Conservation (phyloP, 1,139 yeast species). For the Pichia sp. region DNA sequence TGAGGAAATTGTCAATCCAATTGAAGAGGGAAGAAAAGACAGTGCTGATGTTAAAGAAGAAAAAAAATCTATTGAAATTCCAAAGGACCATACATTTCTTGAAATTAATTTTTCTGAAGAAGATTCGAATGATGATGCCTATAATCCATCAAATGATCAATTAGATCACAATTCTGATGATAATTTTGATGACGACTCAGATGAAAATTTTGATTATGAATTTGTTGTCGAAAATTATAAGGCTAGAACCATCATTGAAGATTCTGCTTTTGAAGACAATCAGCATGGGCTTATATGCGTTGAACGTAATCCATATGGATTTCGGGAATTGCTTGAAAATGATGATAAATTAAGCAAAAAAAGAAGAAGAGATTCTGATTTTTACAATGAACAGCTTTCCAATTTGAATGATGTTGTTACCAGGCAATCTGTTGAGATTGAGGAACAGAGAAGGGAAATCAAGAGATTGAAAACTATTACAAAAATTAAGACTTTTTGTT, state of each 20-base stretch:
- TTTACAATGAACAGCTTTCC: not conserved
- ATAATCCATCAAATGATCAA: too few species aligned
- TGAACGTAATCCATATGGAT: not conserved
- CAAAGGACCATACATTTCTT: too few species aligned
- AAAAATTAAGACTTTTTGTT: conserved; percentile 1
- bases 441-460: conserved; percentile 2
- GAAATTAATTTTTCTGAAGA: too few species aligned
- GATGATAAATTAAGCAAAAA: not conserved
- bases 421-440: not conserved
- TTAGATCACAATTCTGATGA: too few species aligned
- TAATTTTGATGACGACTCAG: too few species aligned
- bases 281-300: too few species aligned
- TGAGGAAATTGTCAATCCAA: not conserved
- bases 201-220: not conserved
- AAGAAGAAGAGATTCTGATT: not conserved
- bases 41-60: not conserved
- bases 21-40: not conserved
- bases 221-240: too few species aligned
- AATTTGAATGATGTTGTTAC: not conserved
- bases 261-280: too few species aligned
- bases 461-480: not conserved
- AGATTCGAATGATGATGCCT: too few species aligned
- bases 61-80: too few species aligned
- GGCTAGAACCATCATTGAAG: too few species aligned
- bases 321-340: not conserved